Conservation (phyloP, 2,329 filamentous ascomycete genomes). For the Aureobasidium sp. region DNA sequence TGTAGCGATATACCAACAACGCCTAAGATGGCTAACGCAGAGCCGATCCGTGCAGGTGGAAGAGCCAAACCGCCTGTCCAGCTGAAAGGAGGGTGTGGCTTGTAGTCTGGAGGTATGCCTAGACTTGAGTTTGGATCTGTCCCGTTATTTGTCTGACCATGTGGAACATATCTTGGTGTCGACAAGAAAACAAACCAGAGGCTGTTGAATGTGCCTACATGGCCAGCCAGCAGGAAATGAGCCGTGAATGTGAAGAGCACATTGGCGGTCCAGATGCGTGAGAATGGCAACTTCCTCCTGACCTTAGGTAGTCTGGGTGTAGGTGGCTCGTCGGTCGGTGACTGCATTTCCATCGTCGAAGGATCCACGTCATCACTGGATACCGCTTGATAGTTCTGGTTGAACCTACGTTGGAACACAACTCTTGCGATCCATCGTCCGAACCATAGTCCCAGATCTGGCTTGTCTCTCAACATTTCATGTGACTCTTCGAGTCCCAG, state of each 20-base stretch:
- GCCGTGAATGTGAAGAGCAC: conserved; percentile 35
- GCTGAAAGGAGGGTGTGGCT: conserved; percentile 31
- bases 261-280: conserved; percentile 38
- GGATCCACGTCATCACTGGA: conserved; percentile 14
- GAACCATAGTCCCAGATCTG: conserved; percentile 32
- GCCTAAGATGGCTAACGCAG: conserved; percentile 40
- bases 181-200: conserved; percentile 44
- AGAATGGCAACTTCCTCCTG: conserved; percentile 33
- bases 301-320: conserved; percentile 15
- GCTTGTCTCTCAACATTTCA: conserved; percentile 31
- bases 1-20: conserved; percentile 39
- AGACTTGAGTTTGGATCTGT: conserved; percentile 25
- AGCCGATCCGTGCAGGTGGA: conserved; percentile 38
- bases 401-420: conserved; percentile 22
- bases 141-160: conserved; percentile 10
- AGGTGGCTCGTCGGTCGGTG: conserved; percentile 18
- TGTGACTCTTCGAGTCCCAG: conserved; percentile 57
- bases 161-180: conserved; percentile 30
- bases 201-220: conserved; percentile 41
- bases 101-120: conserved; percentile 29
- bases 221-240: conserved; percentile 37
- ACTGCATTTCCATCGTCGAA: conserved; percentile 20
- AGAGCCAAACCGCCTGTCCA: conserved; percentile 42
- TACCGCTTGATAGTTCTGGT: conserved; percentile 24
- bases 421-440: conserved; percentile 29